Conservation (phyloP, 1,284 basidiomycete species). For the Laetiporus sulphureus region DNA sequence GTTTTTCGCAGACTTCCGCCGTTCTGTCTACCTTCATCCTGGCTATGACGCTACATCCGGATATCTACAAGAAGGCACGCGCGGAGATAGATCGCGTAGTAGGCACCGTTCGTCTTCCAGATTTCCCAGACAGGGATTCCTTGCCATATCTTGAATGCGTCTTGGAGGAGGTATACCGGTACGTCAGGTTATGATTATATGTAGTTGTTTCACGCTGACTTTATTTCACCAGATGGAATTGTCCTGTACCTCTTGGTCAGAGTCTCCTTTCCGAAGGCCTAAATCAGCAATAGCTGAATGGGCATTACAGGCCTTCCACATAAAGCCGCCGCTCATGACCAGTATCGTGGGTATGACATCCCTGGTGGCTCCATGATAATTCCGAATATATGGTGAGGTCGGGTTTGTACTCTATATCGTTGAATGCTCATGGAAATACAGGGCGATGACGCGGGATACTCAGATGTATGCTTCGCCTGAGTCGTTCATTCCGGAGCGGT, state of each 20-base stretch:
- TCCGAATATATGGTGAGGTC: constrained; percentile 39
- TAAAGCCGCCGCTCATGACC: constrained; percentile 40
- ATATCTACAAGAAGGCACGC: constrained; percentile 43
- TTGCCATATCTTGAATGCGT: constrained; percentile 49
- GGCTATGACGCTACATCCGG: constrained; percentile 44
- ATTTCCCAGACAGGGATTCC: constrained; percentile 38
- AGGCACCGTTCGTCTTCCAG: constrained; percentile 38
- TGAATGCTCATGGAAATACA: constrained; percentile 6
- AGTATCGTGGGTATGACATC: constrained; percentile 42
- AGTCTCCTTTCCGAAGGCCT: not conserved
- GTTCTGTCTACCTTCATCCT: constrained; percentile 40
- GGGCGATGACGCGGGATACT: constrained; percentile 26
- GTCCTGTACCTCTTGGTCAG: constrained; percentile 21
- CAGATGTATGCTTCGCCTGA: constrained; percentile 20
- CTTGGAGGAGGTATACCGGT: constrained; percentile 45
- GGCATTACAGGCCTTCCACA: constrained; percentile 35
- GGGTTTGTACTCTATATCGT: not conserved
- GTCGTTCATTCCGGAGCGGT: constrained; percentile 27
- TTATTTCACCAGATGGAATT: constrained; percentile 22
- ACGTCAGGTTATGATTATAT: not conserved
- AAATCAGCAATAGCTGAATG: not conserved
- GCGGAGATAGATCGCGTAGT: constrained; percentile 47
- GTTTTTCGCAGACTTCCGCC: constrained; percentile 44
- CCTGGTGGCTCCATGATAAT: constrained; percentile 39
- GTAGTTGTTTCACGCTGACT: not conserved